Base-by-base conservation (phyloP, 495 filamentous ascomycete genomes). In the Parmelia sp. region DNA sequence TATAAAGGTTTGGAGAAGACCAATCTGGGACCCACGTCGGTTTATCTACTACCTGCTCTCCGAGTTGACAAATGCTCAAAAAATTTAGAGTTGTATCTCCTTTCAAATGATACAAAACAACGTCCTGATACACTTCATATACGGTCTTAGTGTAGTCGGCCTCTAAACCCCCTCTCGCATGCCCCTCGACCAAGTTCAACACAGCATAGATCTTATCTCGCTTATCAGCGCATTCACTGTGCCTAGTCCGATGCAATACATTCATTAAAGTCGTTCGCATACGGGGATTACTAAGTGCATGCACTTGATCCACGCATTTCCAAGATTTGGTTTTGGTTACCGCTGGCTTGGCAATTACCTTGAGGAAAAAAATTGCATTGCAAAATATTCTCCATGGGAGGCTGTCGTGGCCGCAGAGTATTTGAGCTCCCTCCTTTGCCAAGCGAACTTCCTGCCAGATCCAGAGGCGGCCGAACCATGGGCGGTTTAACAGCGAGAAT, bases 11-110 rank as follows among this genome's bases (percentile, higher is more conserved):
- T 14, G 14, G 23, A 11, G 12, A 17, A 0, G 33, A 35, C 39
- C 56, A 65, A 29, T 65, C 57, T n/a, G 63, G 63, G 14, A 65
- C 45, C 63, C 63, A 65, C 4, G 55, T 36, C 21, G 63, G 63
- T 15, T 23, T 23, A 29, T 8, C 14, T 14, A 57, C 49, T 49
- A 31, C 10, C 14, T 19, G 55, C 17, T 51, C 21, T 23, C 57
- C 19, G n/a, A 59, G 37, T 35, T 42, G 33, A 39, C 63, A 65
- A 31, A 47, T 0, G 2, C n/a, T 27, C 17, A 65, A 33, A 12
- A 65, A 33, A 4, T 12, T 9, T 12, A 65, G 40, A 5, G 17
- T 49, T 0, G 8, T 15, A 11, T 40, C 21, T 0, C 5, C 6
- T 5, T 19, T 17, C 6, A 65, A n/a, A n/a, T 25, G 21, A 17